Evolutionary conservation across 1,284 basidiomycete genomes (phyloP).

Genomic region (Tetrapyrgos nigripes): DNA sequence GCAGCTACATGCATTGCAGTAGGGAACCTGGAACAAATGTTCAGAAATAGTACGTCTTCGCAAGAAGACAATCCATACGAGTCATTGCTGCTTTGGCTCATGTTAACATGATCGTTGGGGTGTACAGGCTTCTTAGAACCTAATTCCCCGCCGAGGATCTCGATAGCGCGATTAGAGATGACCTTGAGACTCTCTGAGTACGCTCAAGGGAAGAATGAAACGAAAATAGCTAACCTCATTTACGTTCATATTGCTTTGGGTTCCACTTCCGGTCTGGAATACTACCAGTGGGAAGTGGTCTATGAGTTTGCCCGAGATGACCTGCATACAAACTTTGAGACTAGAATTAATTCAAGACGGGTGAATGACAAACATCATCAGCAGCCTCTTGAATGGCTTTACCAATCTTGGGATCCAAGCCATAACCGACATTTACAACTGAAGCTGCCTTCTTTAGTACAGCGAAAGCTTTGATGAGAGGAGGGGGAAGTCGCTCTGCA

Average conservation of each 20-base stretch:
- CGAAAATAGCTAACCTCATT: conserved; percentile 75
- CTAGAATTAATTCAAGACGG: neutral
- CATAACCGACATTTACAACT: conserved; percentile 90
- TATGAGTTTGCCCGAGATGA: conserved; percentile 93
- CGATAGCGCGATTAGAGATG: conserved; percentile 98
- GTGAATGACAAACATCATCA: conserved; percentile 76
- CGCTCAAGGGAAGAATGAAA: neutral
- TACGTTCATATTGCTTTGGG: conserved; percentile 99
- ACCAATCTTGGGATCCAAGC: conserved; percentile 89
- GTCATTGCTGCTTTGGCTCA: conserved; percentile 99
- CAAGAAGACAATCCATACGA: conserved; percentile 61
- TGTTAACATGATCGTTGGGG: conserved; percentile 99
- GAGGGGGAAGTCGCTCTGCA: conserved; percentile 90
- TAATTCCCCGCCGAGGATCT: conserved; percentile 94
- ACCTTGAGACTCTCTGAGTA: conserved; percentile 59
- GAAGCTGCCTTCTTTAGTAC: conserved; percentile 98
- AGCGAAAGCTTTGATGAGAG: conserved; percentile 97
- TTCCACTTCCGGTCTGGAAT: conserved; percentile 99
- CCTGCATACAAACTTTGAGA: conserved; percentile 51
- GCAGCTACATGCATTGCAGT: conserved; percentile 99
- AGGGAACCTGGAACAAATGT: conserved; percentile 75
- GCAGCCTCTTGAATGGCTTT: conserved; percentile 93
- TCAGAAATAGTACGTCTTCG: conserved; percentile 7
- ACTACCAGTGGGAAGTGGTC: conserved; percentile 99
- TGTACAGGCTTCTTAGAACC: conserved; percentile 98